Evolutionary conservation across 192 early-diverging fungal genomes (phyloP).

Genomic region (Podochytrium sp.): DNA sequence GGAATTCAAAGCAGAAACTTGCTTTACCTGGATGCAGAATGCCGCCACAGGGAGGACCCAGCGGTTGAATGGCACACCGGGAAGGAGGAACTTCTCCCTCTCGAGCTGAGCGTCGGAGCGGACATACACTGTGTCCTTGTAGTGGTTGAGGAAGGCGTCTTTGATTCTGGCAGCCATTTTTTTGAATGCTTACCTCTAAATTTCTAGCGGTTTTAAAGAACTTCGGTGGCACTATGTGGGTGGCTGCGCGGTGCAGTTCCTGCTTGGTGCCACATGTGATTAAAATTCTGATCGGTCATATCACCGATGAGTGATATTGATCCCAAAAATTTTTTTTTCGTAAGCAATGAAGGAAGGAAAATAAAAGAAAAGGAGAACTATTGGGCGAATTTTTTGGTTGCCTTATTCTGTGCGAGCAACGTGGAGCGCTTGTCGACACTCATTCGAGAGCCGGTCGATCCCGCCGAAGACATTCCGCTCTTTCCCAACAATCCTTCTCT

Average conservation of each 20-base stretch:
- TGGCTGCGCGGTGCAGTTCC: background rate
- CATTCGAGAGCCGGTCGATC: background rate
- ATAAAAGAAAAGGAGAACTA: background rate
- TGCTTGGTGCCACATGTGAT: background rate
- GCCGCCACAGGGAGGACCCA: slow-evolving; percentile 74
- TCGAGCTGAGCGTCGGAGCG: slow-evolving; percentile 63
- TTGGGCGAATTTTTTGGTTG: background rate
- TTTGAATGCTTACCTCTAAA: no score
- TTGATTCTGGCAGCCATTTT: no score
- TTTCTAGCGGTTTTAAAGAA: no score
- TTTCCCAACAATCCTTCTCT: background rate
- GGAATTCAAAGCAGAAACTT: background rate
- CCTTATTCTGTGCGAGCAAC: background rate
- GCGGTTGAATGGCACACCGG: slow-evolving; percentile 54
- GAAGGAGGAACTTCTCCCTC: slow-evolving; percentile 49
- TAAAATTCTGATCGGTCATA: no score
- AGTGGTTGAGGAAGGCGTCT: slow-evolving; percentile 18
- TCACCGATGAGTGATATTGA: no score
- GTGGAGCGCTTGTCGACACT: background rate
- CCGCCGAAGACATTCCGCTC: background rate
- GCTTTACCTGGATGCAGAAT: slow-evolving; percentile 68
- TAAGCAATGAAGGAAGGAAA: background rate
- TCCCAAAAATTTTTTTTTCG: background rate
- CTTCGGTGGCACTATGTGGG: background rate
- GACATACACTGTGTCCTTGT: slow-evolving; percentile 54